phyloP scores from a whole-genome alignment of 2,329 filamentous ascomycete species.

The Microdochium bolleyi region DNA sequence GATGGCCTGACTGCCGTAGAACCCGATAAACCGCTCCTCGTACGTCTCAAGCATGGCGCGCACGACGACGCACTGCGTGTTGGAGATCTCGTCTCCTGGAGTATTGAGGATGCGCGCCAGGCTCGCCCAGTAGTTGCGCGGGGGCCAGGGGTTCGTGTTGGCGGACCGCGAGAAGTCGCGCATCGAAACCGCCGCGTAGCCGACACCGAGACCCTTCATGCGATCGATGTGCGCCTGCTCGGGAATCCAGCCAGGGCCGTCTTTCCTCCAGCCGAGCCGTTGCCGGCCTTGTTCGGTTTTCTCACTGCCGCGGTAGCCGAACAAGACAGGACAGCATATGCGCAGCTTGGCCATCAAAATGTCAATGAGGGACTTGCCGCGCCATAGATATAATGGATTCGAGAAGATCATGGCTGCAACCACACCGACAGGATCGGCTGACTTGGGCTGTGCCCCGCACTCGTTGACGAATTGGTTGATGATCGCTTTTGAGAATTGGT shows the following conservation, averaged over 20 bases:
- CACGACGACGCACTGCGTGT: constrained; percentile 65
- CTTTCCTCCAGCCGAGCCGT: constrained; percentile 67
- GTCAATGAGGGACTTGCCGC: constrained; percentile 63
- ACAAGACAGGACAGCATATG: constrained; percentile 73
- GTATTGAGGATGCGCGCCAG: constrained; percentile 73
- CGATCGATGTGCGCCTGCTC: constrained; percentile 72
- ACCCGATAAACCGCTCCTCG: constrained; percentile 66
- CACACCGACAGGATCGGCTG: constrained; percentile 74
- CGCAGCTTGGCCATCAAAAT: constrained; percentile 85
- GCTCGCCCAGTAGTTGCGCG: constrained; percentile 73
- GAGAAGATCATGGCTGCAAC: constrained; percentile 70
- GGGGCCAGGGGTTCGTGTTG: constrained; percentile 68
- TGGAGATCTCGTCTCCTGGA: constrained; percentile 56
- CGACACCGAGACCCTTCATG: constrained; percentile 76
- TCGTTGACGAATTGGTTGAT: constrained; percentile 64
- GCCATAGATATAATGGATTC: constrained; percentile 56
- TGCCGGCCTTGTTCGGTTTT: constrained; percentile 58
- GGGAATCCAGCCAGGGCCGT: constrained; percentile 50
- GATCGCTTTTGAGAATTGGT: constrained; percentile 66
- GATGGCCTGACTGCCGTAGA: constrained; percentile 73
- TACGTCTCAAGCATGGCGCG: constrained; percentile 66
- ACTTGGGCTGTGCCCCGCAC: constrained; percentile 52
- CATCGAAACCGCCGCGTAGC: constrained; percentile 75
- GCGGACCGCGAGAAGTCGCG: constrained; percentile 69
- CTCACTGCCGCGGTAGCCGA: constrained; percentile 72